Evolutionary conservation across 208 protist species (phyloP), one percentile per base, ranked within the genome.

Genomic region (Leishmania tropica): DNA sequence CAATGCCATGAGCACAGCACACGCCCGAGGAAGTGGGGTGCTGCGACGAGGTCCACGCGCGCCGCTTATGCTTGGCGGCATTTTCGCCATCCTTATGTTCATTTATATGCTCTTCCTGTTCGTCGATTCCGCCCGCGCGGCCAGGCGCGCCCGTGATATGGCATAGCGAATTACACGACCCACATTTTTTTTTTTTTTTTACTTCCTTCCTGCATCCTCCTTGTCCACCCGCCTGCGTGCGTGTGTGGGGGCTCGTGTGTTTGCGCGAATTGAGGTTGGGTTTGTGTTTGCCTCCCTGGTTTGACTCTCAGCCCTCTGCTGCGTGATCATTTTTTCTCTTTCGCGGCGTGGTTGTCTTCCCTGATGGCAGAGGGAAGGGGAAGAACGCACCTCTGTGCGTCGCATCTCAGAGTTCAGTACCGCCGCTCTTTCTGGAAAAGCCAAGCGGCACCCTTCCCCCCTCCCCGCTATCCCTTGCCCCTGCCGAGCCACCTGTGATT

Each of bases 41-140:
- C 28, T 24, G 37, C 68, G 65, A 1, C 81, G 75, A 8, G 68
- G 54, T 10, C 60, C 68, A 31, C 75, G 81, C 0, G 35, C 76
- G 31, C 42, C 80, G 68, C 56, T 80, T 48, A 10, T 80, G 2
- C 77, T 79, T 42, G 76, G 37, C 31, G 58, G 64, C 17, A 21
- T 48, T 31, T 24, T 84, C 28, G 45, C 21, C 6, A 37, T 65
- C 21, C 42, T 84, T 24, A 76, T 80, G 81, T 13, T 77, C 1
- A 8, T 72, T 19, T 83, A 56, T 8, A 40, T 83, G 15, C 21
- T 73, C 19, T 1, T 83, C 2, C 40, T 67, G 24, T 60, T 75
- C 13, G 40, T 75, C 4, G 40, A 75, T n/a, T 64, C 62, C 0
- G 70, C 47, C 37, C 76, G 60, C 35, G 28, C 56, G 7, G n/a